Base-by-base conservation (phyloP, 1,284 basidiomycete genomes). In the Ceratobasidium sp. region DNA sequence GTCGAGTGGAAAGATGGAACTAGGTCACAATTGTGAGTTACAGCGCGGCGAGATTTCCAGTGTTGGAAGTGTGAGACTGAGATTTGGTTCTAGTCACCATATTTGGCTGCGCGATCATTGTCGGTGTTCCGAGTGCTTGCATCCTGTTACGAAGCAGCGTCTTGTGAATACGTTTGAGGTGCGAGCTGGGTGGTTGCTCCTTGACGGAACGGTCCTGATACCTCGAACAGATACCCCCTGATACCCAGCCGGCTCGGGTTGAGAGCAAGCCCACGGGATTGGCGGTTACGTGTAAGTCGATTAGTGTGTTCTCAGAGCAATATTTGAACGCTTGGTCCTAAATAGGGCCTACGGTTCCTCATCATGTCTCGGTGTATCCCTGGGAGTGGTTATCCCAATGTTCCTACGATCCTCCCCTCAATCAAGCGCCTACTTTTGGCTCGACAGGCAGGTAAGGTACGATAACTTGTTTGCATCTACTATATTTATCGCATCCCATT, bases 141-240 rank as follows among this genome's bases (percentile, higher is more conserved):
- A 99, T 84, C 87, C 92, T 0, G 84, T 92, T 78, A 99, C 97
- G 10, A 97, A 96, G 83, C 97, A 99, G 84, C 89, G 97, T 12
- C 85, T 98, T 14, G 87, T 96, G 67, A 92, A 96, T 82, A 96
- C 97, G 0, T 95, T 93, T 79, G 90, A 94, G 78, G 96, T 93
- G 80, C 6, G 18, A 50, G 88, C 20, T 55, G 57, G 69, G 27
- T 0, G 18, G 41, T 23, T 60, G 50, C 59, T 2, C 38, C 33
- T 62, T 65, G n/a, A 54, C 41, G 16, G 50, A 50, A 67, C 74
- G 70, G 27, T 77, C 65, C 16, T 76, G 59, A 73, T 46, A 71
- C 78, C 52, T 70, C 1, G 20, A 44, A 33, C 78, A 97, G 94
- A 94, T 98, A 66, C 91, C 94, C 0, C 84, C 86, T 2, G 90